Evolutionary conservation across 345 rosid genomes (phyloP).

Genomic region (Lepidium didymum): DNA sequence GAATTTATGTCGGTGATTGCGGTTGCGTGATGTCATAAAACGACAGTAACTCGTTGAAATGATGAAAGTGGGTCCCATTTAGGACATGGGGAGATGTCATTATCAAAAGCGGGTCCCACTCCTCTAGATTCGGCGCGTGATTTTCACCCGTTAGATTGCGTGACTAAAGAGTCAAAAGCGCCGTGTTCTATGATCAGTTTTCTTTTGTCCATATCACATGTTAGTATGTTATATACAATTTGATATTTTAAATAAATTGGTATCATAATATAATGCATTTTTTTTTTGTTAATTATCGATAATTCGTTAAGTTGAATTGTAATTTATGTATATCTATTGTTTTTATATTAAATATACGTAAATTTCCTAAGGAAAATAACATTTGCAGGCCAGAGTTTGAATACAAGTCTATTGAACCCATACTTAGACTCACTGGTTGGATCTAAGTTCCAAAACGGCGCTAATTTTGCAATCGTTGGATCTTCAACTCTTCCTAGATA

Average conservation of each 20-base stretch:
- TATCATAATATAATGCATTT: neutral
- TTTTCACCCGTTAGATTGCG: slow-evolving; percentile 3
- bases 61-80: slow-evolving; percentile 17
- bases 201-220: slow-evolving; percentile 1
- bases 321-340: neutral
- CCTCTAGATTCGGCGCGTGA: slow-evolving; percentile 15
- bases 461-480: slow-evolving; percentile 71
- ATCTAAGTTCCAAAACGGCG: slow-evolving; percentile 60
- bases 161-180: slow-evolving; percentile 12
- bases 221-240: neutral
- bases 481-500: slow-evolving; percentile 73
- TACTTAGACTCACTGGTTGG: slow-evolving; percentile 64
- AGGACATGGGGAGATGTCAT: neutral
- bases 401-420: slow-evolving; percentile 55
- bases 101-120: neutral
- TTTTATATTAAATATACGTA: neutral
- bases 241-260: neutral
- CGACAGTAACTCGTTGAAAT: slow-evolving; percentile 12
- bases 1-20: slow-evolving; percentile 21
- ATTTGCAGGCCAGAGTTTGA: slow-evolving; percentile 76
- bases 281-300: neutral
- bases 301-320: neutral
- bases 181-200: neutral
- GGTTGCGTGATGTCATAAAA: neutral
- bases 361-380: neutral